phyloP scores from a whole-genome alignment of 345 rosid genomes.

The Ceriops decandra region DNA sequence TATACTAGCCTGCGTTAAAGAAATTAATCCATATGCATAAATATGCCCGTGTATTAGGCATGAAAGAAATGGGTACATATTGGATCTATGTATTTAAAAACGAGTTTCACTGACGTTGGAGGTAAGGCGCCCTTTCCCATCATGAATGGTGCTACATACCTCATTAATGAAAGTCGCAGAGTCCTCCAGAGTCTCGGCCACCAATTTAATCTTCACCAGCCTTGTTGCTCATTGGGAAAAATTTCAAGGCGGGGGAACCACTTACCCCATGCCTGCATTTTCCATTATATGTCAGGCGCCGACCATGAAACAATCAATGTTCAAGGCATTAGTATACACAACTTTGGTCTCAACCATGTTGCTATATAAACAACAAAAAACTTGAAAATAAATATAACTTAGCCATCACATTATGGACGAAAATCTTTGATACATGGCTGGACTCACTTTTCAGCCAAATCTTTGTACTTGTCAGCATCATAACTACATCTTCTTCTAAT shows the following conservation, averaged over 20 bases:
- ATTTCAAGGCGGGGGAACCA: constrained; percentile 87
- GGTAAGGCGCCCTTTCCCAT: constrained; percentile 80
- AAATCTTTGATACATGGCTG: neutral
- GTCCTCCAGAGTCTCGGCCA: constrained; percentile 79
- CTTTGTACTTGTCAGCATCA: constrained; percentile 83
- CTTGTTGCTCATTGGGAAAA: constrained; percentile 86
- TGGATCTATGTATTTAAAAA: neutral
- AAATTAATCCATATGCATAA: neutral
- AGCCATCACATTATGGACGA: neutral
- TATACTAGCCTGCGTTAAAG: constrained; percentile 64
- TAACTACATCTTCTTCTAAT: constrained; percentile 67
- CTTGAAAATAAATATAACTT: too few species aligned
- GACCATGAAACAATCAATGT: too few species aligned
- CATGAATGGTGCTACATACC: constrained; percentile 72
- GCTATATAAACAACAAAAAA: too few species aligned
- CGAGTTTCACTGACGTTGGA: constrained; percentile 43
- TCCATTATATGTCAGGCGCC: neutral
- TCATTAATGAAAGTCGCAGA: constrained; percentile 84
- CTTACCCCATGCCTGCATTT: constrained; percentile 71
- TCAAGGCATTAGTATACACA: too few species aligned
- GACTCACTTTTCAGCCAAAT: constrained; percentile 81
- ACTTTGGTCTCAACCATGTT: too few species aligned
- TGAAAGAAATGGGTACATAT: neutral
- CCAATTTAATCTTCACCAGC: constrained; percentile 93
- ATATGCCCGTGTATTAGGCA: neutral